Evolutionary conservation across 148 eudicot genomes (phyloP).

Genomic region (Heliosperma pusillum): DNA sequence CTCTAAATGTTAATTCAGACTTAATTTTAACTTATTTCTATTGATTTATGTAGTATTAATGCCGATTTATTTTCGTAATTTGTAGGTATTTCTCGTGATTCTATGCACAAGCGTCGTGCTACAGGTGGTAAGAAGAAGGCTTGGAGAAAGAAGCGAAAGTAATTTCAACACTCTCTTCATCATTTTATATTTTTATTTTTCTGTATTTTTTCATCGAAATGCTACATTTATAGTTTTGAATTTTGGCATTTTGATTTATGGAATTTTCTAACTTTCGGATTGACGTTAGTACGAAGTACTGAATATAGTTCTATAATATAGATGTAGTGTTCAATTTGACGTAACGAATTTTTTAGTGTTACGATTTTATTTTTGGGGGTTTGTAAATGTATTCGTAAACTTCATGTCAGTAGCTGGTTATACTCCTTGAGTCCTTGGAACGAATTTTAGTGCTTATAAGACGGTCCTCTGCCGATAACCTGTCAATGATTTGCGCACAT

Average conservation of each 20-base stretch:
- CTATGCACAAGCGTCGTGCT: conserved; percentile 84
- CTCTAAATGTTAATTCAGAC: background rate
- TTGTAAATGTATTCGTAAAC: no score
- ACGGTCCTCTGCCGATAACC: background rate
- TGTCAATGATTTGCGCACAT: conserved; percentile 16
- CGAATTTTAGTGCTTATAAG: no score
- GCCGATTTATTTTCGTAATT: background rate
- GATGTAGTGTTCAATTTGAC: no score
- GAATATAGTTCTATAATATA: no score
- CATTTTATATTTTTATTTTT: background rate
- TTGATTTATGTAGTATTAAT: background rate
- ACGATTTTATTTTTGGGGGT: no score
- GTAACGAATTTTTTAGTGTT: no score
- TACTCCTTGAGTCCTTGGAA: no score
- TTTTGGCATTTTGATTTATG: background rate
- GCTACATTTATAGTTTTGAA: background rate
- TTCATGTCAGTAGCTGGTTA: no score
- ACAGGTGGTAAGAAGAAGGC: conserved; percentile 91
- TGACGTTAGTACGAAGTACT: no score
- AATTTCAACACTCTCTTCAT: background rate
- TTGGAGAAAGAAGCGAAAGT: conserved; percentile 89
- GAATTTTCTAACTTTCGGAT: no score
- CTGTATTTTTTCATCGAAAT: background rate
- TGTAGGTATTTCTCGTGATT: conserved; percentile 71
- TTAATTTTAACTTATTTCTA: background rate